Percentiles rank a stretch among this genome's conserved stretches.
Evolutionary conservation across 176 grass and related monocot genomes (phyloP).

Genomic region (Musa acuminata): DNA sequence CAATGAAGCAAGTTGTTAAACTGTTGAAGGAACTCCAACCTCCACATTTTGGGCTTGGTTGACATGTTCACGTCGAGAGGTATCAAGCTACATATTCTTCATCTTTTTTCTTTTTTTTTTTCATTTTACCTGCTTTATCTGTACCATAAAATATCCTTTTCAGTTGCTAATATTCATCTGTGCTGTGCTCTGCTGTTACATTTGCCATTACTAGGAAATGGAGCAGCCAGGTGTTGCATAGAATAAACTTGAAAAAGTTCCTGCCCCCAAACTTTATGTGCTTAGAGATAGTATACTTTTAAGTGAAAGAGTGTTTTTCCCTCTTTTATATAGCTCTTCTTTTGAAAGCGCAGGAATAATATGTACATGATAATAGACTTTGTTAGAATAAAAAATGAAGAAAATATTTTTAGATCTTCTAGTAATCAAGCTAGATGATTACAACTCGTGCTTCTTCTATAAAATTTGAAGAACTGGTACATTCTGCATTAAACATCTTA

Average conservation of each 20-base stretch:
- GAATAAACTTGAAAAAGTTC: background rate
- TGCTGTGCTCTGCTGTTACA: background rate
- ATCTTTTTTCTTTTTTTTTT: too few species aligned
- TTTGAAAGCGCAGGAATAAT: too few species aligned
- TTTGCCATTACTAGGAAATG: background rate
- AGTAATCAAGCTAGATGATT: background rate
- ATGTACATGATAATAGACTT: too few species aligned
- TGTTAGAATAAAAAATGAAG: too few species aligned
- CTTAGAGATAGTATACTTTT: background rate
- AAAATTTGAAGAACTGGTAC: background rate
- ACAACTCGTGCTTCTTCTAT: background rate
- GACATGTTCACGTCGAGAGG: background rate
- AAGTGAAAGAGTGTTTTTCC: background rate
- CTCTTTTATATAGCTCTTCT: too few species aligned
- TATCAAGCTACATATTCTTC: background rate
- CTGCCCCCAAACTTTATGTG: background rate
- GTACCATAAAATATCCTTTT: background rate
- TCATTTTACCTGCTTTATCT: background rate
- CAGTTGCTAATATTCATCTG: background rate
- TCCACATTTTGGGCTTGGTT: conserved; percentile 21
- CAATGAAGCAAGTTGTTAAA: conserved; percentile 95
- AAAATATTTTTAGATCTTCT: background rate
- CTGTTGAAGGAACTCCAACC: conserved; percentile 80
- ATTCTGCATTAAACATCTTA: background rate
- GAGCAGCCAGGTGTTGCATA: background rate